Conservation (phyloP, 345 rosid species). For the Eucalyptus cladocalyx region DNA sequence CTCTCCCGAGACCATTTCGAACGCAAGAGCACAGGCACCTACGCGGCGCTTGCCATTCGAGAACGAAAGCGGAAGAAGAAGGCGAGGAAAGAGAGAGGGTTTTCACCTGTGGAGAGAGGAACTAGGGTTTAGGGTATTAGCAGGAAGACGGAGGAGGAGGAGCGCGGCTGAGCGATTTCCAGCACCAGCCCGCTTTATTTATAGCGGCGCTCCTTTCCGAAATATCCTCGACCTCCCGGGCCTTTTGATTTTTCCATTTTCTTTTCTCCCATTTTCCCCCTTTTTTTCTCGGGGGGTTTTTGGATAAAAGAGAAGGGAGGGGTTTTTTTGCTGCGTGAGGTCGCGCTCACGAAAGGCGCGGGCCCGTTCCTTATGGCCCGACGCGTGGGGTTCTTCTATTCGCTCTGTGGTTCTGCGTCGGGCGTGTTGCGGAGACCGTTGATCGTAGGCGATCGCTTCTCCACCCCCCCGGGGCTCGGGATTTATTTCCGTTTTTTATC, state of each 20-base stretch:
- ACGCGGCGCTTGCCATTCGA: accelerated
- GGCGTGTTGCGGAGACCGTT: not conserved
- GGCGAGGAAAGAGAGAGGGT: not conserved
- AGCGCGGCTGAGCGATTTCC: not conserved
- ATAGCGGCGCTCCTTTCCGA: not conserved
- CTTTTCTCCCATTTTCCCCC: not conserved
- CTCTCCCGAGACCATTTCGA: not conserved
- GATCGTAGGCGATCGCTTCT: not conserved
- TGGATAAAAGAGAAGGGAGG: not conserved
- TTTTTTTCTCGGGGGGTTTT: not conserved
- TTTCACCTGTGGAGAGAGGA: not conserved
- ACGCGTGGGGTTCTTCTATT: not conserved
- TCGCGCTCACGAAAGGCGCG: not conserved
- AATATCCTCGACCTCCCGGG: not conserved
- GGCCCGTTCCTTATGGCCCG: not conserved
- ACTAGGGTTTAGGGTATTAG: not conserved
- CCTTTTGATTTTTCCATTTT: not conserved
- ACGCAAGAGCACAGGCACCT: not conserved
- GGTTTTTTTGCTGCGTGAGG: not conserved
- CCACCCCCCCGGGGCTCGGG: not conserved
- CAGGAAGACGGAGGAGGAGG: not conserved
- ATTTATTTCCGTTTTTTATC: not conserved
- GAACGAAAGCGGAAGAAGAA: not conserved
- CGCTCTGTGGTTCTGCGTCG: not conserved
- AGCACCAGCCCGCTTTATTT: not conserved